A percentile compares a stretch with the other conserved stretches of the same genome.
phyloP scores from a whole-genome alignment of 305 asterid genomes.

The Fraxinus ornus region DNA sequence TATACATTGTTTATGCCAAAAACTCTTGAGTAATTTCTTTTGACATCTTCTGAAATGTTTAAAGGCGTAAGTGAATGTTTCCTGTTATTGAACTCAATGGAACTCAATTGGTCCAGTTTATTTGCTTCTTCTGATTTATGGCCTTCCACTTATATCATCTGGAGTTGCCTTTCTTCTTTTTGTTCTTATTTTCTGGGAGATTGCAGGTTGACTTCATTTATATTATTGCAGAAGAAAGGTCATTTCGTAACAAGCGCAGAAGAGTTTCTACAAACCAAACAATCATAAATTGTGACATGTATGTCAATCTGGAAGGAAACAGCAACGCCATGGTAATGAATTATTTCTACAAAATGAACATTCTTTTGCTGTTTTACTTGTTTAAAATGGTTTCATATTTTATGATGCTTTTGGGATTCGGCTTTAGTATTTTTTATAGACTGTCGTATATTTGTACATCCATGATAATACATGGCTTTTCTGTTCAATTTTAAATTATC shows the following conservation, averaged over 20 bases:
- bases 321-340: constrained; percentile 51
- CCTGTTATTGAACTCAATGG: neutral
- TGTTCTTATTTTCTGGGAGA: neutral
- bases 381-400: neutral
- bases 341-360: neutral
- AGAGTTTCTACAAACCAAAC: constrained; percentile 48
- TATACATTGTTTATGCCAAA: neutral
- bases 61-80: neutral
- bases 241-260: constrained; percentile 52
- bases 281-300: constrained; percentile 47
- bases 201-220: neutral
- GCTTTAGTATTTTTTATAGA: neutral
- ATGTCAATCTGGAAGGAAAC: constrained; percentile 65
- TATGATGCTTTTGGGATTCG: neutral
- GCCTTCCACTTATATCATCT: neutral
- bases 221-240: constrained; percentile 52
- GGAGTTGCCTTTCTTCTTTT: neutral
- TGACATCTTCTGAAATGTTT: neutral
- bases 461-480: neutral
- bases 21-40: neutral
- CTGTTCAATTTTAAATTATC: neutral
- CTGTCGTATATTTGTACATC: neutral
- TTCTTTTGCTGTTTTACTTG: constrained; percentile 1
- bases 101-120: neutral
- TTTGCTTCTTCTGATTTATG: neutral